These are phyloP conservation scores for Dendrothele bispora DNA, from an alignment of 768 basidiomycete genomes.

Conservation along the genomic window DNA sequence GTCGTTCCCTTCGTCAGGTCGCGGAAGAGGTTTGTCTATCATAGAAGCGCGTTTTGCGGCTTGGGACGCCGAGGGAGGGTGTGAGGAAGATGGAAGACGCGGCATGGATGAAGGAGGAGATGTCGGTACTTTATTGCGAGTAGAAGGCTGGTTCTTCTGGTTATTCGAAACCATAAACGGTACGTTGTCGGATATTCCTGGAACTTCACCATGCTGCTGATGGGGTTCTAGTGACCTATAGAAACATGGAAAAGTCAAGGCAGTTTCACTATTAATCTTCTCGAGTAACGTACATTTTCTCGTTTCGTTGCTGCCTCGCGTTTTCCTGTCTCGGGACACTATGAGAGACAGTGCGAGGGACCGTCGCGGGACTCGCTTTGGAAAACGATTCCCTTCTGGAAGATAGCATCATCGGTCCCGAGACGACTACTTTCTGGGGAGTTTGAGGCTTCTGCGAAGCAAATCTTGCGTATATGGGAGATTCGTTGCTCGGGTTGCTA, in stretches of 20 bases:
- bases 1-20: slow-evolving; percentile 2
- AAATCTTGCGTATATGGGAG: slow-evolving; percentile 6
- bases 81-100: not conserved
- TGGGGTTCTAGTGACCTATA: too few species aligned
- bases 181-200: not conserved
- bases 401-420: slow-evolving; percentile 2
- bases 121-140: not conserved
- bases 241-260: too few species aligned
- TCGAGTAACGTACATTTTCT: too few species aligned
- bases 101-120: not conserved
- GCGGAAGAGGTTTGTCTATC: slow-evolving; percentile 8
- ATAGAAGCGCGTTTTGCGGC: not conserved
- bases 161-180: not conserved
- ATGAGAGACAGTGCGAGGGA: too few species aligned
- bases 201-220: not conserved
- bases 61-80: not conserved
- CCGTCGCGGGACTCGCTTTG: not conserved
- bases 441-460: not conserved
- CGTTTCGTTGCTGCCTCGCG: too few species aligned
- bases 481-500: too few species aligned
- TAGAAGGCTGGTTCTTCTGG: not conserved
- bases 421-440: slow-evolving; percentile 1
- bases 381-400: not conserved
- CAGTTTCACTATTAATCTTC: too few species aligned
- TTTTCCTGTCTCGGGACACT: too few species aligned